Evolutionary conservation across 441 rosid genomes (phyloP), one percentile per base, ranked within the genome.

Genomic region (Croton setiger): DNA sequence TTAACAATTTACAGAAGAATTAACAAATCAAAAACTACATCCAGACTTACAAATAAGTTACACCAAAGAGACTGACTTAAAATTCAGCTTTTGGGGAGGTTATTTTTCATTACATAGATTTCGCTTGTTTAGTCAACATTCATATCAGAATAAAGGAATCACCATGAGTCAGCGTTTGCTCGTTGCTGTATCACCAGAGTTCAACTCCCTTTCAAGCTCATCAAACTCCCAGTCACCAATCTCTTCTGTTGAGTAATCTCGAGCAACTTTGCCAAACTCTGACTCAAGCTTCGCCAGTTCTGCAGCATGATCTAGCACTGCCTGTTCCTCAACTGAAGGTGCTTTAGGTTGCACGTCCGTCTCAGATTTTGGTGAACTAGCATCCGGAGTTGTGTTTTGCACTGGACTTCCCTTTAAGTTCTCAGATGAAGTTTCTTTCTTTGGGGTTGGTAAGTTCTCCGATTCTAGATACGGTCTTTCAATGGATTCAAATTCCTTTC

Each of bases 141-240:
- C 21, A 53, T 51, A 64, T 39, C 70, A 47, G 43, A 11, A 41
- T 23, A 67, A 13, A 52, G 55, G 37, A 53, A 37, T 47, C 41
- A 56, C 33, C 13, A 51, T 69, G 14, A 15, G 31, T 54, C 49
- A 35, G 63, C 75, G 77, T 64, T 85, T 72, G 52, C 69, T 55
- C 4, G 75, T 36, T 10, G 81, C 57, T 36, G 87, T 47, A 70
- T 85, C 86, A 11, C 81, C 82, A 21, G 83, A 78, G 74, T 72
- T 85, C 67, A 95, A 69, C 79, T 92, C 99, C 77, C 84, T 87
- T 75, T 95, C 97, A 7, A 92, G 97, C 81, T 95, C 98, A 60
- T 95, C 99, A 37, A 95, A 95, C 78, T 95, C 99, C 98, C 99
- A 95, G 74, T 79, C 98, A 72, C 86, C 88, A 65, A 95, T 86